phyloP scores from a whole-genome alignment of 225 moss, liverwort and hornwort genomes.

The Thuidium tamariscinum region DNA sequence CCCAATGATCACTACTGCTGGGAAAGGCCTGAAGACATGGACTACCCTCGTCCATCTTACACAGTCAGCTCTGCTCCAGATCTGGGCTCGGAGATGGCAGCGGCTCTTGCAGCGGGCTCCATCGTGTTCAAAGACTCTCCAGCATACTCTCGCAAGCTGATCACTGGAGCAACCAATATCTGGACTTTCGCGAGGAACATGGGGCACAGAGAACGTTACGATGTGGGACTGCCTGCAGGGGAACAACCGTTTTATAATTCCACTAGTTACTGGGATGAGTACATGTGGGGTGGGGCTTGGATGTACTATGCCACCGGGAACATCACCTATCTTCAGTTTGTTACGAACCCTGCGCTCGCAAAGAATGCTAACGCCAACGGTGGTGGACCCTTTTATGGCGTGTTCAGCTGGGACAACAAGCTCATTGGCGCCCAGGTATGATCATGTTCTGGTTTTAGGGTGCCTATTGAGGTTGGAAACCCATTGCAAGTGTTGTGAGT shows the following conservation, averaged over 20 bases:
- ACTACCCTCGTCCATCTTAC: conserved; percentile 38
- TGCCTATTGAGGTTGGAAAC: neutral
- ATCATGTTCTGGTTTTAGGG: neutral
- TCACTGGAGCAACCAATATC: conserved; percentile 48
- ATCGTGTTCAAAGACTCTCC: conserved; percentile 53
- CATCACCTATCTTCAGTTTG: conserved; percentile 31
- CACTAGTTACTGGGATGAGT: conserved; percentile 81
- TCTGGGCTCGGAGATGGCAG: conserved; percentile 73
- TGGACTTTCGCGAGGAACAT: conserved; percentile 48
- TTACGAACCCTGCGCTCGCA: conserved; percentile 28
- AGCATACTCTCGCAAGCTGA: conserved; percentile 41
- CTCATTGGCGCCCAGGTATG: conserved; percentile 70
- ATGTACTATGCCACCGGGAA: conserved; percentile 83
- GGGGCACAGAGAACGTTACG: conserved; percentile 26
- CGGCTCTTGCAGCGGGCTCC: conserved; percentile 86
- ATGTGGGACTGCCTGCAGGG: conserved; percentile 26
- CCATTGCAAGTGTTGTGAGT: neutral
- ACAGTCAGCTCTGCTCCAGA: conserved; percentile 32
- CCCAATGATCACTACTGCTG: conserved; percentile 71
- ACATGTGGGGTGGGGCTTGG: conserved; percentile 87
- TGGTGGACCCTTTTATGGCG: conserved; percentile 39
- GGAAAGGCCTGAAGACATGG: conserved; percentile 78
- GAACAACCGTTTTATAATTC: conserved; percentile 61
- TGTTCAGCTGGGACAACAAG: conserved; percentile 87
- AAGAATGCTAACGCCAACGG: conserved; percentile 49